Base-by-base conservation (phyloP, 495 filamentous ascomycete species). In the Friedmanniomyces endolithicus region DNA sequence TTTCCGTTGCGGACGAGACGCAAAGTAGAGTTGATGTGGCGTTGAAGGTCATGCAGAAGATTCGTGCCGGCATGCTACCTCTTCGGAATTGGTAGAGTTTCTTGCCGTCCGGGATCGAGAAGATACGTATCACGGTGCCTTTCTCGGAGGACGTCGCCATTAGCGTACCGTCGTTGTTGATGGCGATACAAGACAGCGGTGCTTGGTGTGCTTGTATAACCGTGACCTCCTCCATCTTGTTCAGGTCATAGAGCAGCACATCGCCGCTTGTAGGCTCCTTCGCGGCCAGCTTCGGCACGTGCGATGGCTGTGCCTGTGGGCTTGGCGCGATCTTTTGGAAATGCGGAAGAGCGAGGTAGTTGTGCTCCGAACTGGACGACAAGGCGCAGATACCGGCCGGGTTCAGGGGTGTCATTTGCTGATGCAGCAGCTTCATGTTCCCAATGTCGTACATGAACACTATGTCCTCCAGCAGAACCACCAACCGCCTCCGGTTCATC, bases 21-120 rank as follows among this genome's bases (percentile, higher is more conserved):
- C 88, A 95, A 34, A 98, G 82, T 1, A 98, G 76, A 7, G 90
- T 92, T 3, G 88, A 94, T 31, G 85, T 89, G 16, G 87, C 78
- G 67, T 98, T 98, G 74, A 97, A 98, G n/a, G 88, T 92, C 92
- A 98, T 96, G 80, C 88, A 94, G 69, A 86, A 95, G 55, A 98
- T 97, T 20, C 85, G 81, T 2, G 88, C 87, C 0, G 92, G 92
- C 68, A 94, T 94, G 11, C 89, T 94, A 24, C 92, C 92, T 58
- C 92, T 78, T 52, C 92, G 82, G 67, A 98, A 98, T 64, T 98
- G 90, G 63, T 85, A 95, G 17, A 98, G 78, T 65, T 95, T 98
- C 60, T 88, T 83, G 6, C 85, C 90, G 53, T 82, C 77, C 3
- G 92, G 94, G 4, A 98, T 77, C 0, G 86, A 84, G 69, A 97